These are phyloP conservation scores for Canavalia gladiata DNA, from an alignment of 306 rosid species.

Conservation along the genomic window DNA sequence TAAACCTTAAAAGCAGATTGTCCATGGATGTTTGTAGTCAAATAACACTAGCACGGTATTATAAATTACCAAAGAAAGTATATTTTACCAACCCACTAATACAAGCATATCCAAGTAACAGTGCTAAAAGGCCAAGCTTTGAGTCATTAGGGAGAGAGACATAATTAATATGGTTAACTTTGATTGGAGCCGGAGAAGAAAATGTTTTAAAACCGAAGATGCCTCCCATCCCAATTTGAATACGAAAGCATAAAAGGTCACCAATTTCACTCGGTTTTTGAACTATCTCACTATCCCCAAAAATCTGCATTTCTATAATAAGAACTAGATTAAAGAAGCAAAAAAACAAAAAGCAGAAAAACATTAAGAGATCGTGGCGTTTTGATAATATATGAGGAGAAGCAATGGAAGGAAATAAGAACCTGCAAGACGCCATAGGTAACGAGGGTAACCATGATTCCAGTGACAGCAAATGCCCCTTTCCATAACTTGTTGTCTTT, in stretches of 20 bases:
- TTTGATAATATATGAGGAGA: not conserved
- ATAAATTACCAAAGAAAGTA: constrained; percentile 5
- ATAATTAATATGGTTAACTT: not conserved
- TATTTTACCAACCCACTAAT: not conserved
- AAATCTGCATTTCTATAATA: constrained; percentile 33
- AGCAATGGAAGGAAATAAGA: not conserved
- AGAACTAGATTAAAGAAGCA: not conserved
- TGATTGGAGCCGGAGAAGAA: not conserved
- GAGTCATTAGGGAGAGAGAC: not conserved
- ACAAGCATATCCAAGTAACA: no score
- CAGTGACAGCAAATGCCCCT: constrained; percentile 75
- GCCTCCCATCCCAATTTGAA: not conserved
- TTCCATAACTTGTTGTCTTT: constrained; percentile 66
- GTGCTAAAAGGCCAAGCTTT: not conserved
- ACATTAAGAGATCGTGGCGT: constrained; percentile 22
- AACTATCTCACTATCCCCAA: not conserved
- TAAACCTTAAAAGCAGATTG: constrained; percentile 22
- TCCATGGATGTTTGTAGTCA: not conserved
- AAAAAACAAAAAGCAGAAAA: not conserved
- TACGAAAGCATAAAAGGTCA: not conserved
- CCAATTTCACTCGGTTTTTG: constrained; percentile 1
- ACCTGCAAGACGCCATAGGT: constrained; percentile 97
- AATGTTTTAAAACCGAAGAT: not conserved
- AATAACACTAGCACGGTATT: constrained; percentile 14
- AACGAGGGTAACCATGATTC: constrained; percentile 94